Evolutionary conservation across 768 basidiomycete genomes (phyloP), one percentile per base, ranked within the genome.

Genomic region (Termitomyces sp.): DNA sequence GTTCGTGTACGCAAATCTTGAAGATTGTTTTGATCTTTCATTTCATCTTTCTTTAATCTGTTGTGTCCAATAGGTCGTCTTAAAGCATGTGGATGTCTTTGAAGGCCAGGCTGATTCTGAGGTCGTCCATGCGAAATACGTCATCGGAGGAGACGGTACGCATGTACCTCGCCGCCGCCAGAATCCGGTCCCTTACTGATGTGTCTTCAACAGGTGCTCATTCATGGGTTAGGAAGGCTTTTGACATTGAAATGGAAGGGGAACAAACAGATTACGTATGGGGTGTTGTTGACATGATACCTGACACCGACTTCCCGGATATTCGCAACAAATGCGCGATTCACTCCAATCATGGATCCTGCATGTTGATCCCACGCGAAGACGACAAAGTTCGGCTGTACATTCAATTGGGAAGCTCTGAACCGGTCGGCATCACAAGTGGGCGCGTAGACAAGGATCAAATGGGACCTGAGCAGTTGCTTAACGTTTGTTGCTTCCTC

Each of bases 191-290:
- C 14, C 8, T 58, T 4, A 61, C 57, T 40, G 34, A 46, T 11
- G 34, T 34, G 57, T 29, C 31, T n/a, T 54, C 2, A 48, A 47
- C 66, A 89, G 88, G 89, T 5, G 91, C 90, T 0, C 91, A 92
- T 72, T 92, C 89, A 11, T 92, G 91, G 89, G 88, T 93, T 29
- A 82, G 92, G 31, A 91, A 89, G 61, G 59, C 73, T 0, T 75
- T 91, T 9, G 77, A 79, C 9, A 86, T 93, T 55, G 68, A 74
- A 4, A 88, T 93, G 89, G 84, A 91, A 61, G 92, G 92, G 6
- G 89, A 92, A 70, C 86, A 90, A 62, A 80, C 77, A 74, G 86
- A 92, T 57, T 88, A 83, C 60, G 79, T 93, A 20, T 94, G 92
- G 92, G 92, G 92, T 3, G 92, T 94, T 3, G 73, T 92, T 20